These are phyloP conservation scores for Plasmodium cynomolgi DNA, from an alignment of 169 alveolate genomes.

Conservation along the genomic window DNA sequence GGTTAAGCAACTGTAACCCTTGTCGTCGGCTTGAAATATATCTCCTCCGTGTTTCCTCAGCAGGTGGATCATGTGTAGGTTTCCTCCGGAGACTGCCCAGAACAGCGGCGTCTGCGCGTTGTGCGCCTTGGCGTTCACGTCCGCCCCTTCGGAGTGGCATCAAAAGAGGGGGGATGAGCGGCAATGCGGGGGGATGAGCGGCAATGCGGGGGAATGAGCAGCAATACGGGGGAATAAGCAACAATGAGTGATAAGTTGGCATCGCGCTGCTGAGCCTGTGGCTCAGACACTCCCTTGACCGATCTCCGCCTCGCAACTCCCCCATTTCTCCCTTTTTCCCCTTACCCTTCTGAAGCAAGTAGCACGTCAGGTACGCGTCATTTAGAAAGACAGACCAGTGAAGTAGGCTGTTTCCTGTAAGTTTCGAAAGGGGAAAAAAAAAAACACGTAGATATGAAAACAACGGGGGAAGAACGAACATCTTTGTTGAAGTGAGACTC, in stretches of 20 bases:
- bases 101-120: slow-evolving; percentile 53
- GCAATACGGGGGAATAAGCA: neutral
- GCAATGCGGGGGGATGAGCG: neutral
- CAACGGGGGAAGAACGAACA: neutral
- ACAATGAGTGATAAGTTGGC: neutral
- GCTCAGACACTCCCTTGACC: neutral
- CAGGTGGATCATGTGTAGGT: slow-evolving; percentile 51
- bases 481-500: neutral
- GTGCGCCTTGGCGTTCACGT: slow-evolving; percentile 16
- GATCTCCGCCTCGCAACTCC: neutral
- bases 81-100: slow-evolving; percentile 64
- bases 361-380: slow-evolving; percentile 26
- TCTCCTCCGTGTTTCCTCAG: slow-evolving; percentile 32
- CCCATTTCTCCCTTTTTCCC: neutral
- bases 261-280: neutral
- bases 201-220: neutral
- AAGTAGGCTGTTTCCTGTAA: slow-evolving; percentile 49
- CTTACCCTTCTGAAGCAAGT: slow-evolving; percentile 56
- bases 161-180: neutral
- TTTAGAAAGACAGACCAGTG: slow-evolving; percentile 71
- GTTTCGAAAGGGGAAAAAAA: neutral
- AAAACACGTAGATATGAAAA: neutral
- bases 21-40: slow-evolving; percentile 39
- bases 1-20: slow-evolving; percentile 63
- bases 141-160: slow-evolving; percentile 25